These are phyloP conservation scores for Sequoiadendron giganteum DNA, from an alignment of 75 land plant species.

Conservation along the genomic window DNA sequence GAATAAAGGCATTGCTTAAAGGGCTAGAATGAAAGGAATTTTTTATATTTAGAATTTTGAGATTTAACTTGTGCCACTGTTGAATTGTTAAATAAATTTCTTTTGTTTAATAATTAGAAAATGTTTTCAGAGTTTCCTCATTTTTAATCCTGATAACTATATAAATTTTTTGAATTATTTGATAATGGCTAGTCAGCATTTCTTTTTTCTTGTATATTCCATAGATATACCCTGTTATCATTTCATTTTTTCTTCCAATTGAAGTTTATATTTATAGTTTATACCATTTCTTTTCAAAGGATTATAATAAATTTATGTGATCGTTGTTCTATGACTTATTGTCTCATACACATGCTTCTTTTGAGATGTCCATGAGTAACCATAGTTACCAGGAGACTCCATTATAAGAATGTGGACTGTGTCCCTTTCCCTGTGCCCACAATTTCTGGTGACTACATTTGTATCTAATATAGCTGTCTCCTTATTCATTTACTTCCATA, in stretches of 20 bases:
- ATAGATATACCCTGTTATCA: background rate
- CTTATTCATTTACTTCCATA: too few relatives aligned
- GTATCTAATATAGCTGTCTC: too few relatives aligned
- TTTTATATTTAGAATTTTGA: background rate
- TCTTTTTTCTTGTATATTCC: background rate
- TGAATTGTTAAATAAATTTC: background rate
- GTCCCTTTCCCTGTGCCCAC: too few relatives aligned
- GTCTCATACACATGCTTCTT: background rate
- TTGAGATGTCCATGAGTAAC: background rate
- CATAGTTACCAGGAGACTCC: too few relatives aligned
- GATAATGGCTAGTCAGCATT: background rate
- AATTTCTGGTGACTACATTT: too few relatives aligned
- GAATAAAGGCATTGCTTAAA: background rate
- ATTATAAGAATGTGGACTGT: too few relatives aligned
- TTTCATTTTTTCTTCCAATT: background rate
- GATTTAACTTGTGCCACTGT: background rate
- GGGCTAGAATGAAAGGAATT: background rate
- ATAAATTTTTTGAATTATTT: background rate
- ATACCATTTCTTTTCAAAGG: background rate
- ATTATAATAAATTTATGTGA: background rate
- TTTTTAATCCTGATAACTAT: background rate
- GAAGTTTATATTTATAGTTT: background rate
- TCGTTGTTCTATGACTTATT: background rate
- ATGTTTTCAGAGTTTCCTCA: background rate
- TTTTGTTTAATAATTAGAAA: background rate